A percentile compares a stretch with the other conserved stretches of the same genome.
Conservation (phyloP, 352 stramenopile species). For the Globisporangium echinulatum region DNA sequence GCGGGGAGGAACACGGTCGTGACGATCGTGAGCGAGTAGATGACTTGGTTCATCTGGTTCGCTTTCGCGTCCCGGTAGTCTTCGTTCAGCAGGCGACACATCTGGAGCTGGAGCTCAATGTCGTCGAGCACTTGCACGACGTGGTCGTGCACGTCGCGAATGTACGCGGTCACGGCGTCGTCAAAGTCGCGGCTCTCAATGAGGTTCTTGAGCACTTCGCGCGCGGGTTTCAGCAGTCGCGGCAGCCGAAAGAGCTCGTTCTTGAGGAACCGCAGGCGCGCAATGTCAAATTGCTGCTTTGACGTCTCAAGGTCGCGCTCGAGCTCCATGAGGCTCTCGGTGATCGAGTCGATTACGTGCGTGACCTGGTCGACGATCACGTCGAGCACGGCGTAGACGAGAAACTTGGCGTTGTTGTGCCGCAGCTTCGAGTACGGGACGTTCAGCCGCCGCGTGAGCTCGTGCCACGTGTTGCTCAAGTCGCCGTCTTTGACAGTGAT, state of each 20-base stretch:
- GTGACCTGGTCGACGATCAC: constrained; percentile 84
- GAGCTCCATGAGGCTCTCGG: constrained; percentile 69
- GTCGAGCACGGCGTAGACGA: constrained; percentile 84
- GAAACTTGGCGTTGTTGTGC: constrained; percentile 84
- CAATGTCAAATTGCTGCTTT: constrained; percentile 74
- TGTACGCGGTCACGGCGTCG: constrained; percentile 66
- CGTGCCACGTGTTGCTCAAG: constrained; percentile 60
- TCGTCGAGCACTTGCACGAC: constrained; percentile 74
- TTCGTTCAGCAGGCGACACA: constrained; percentile 71
- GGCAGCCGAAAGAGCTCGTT: constrained; percentile 77
- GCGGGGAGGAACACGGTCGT: constrained; percentile 84
- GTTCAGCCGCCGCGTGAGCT: constrained; percentile 64
- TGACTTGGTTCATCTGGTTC: constrained; percentile 87
- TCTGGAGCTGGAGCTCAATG: constrained; percentile 77
- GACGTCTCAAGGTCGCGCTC: constrained; percentile 62
- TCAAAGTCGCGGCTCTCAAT: constrained; percentile 82
- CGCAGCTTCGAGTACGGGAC: constrained; percentile 87
- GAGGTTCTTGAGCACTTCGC: constrained; percentile 79
- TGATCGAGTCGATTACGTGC: constrained; percentile 67
- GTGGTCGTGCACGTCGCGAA: constrained; percentile 85
- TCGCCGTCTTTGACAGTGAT: constrained; percentile 80
- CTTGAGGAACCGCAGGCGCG: constrained; percentile 55
- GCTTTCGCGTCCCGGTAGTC: constrained; percentile 80
- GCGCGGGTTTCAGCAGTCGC: constrained; percentile 69
- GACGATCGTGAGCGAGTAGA: constrained; percentile 88